Conservation (phyloP, 2,329 filamentous ascomycete genomes). For the Beauveria rudraprayagi region DNA sequence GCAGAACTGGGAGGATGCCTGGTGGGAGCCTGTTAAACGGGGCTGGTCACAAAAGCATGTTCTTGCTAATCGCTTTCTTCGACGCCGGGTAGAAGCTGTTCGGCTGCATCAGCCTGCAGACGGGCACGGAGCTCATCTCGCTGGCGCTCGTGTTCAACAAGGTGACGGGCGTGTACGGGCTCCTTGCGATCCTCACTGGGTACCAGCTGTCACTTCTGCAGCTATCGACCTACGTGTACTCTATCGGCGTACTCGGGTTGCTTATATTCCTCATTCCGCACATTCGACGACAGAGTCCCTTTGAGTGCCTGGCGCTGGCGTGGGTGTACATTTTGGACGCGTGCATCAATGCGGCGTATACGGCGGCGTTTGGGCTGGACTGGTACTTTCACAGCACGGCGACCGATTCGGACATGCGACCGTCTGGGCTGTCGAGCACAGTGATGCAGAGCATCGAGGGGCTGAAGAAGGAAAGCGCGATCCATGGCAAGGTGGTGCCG, state of each 20-base stretch:
- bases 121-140: constrained; percentile 77
- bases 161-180: constrained; percentile 79
- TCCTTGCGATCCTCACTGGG: constrained; percentile 82
- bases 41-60: not conserved
- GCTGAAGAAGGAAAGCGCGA: constrained; percentile 25
- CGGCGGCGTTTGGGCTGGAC: constrained; percentile 68
- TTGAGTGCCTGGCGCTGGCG: constrained; percentile 72
- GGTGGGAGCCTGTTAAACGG: not conserved
- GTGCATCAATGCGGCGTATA: constrained; percentile 73
- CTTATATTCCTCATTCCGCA: constrained; percentile 67
- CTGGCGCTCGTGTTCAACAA: constrained; percentile 85
- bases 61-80: constrained; percentile 9
- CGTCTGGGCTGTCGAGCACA: constrained; percentile 14
- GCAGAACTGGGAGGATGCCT: not conserved
- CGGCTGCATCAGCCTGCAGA: constrained; percentile 77
- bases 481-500: constrained; percentile 29
- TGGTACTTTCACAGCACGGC: constrained; percentile 71
- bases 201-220: constrained; percentile 75
- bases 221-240: constrained; percentile 88
- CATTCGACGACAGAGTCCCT: constrained; percentile 68
- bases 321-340: constrained; percentile 83
- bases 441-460: constrained; percentile 27
- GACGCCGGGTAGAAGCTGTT: constrained; percentile 60
- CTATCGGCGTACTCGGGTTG: constrained; percentile 59
- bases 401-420: constrained; percentile 26